These are phyloP conservation scores for Tieghemiomyces parasiticus DNA, from an alignment of 192 early-diverging fungal genomes.

Conservation along the genomic window DNA sequence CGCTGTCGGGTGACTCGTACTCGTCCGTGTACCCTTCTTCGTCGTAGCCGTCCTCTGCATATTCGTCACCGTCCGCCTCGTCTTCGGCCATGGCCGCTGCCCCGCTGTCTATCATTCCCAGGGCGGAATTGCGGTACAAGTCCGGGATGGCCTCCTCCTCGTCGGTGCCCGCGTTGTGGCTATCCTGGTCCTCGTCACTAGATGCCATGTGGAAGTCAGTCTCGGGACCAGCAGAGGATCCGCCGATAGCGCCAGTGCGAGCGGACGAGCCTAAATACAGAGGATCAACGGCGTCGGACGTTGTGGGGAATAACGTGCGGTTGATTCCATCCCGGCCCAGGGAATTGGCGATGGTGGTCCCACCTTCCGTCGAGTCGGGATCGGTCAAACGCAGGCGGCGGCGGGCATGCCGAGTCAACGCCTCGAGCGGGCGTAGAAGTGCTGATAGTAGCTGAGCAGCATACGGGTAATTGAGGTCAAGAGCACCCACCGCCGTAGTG, in stretches of 20 bases:
- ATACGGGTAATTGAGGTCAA: conserved; percentile 85
- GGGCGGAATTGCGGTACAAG: conserved; percentile 64
- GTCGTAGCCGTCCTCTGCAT: conserved; percentile 51
- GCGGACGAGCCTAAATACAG: no score
- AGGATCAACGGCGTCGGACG: no score
- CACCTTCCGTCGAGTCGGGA: no score
- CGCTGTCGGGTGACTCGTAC: conserved; percentile 34
- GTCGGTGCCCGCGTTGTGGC: conserved; percentile 33
- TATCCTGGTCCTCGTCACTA: no score
- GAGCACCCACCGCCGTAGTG: conserved; percentile 61
- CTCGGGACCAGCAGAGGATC: no score
- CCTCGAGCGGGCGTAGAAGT: conserved; percentile 78
- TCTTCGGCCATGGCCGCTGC: conserved; percentile 51
- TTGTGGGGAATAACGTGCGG: no score
- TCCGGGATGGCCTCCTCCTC: conserved; percentile 59
- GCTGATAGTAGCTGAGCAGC: conserved; percentile 55
- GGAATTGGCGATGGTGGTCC: no score
- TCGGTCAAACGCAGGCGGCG: no score
- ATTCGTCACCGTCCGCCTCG: conserved; percentile 45
- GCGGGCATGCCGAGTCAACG: no score
- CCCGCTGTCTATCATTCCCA: conserved; percentile 67
- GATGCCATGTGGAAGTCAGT: no score
- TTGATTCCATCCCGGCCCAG: no score
- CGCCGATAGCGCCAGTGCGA: no score
- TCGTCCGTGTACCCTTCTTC: conserved; percentile 32